Conservation (phyloP, 1,284 basidiomycete genomes). For the Tausonia pullulans region DNA sequence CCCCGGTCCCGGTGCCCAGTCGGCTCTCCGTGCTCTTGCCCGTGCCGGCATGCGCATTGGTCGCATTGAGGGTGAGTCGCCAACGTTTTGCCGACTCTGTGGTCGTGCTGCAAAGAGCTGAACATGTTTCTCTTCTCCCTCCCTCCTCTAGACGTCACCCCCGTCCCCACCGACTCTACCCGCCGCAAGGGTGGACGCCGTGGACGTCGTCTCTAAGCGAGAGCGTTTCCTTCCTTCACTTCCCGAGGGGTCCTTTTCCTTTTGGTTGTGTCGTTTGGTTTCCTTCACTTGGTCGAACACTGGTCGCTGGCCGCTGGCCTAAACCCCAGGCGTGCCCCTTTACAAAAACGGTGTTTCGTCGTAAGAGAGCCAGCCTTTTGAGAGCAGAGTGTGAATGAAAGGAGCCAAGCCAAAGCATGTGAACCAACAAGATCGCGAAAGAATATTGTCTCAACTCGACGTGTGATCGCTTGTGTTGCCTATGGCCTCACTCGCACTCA, state of each 20-base stretch:
- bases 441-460: too few relatives aligned
- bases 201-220: conserved; percentile 84
- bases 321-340: conserved; percentile 9
- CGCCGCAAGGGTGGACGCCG: conserved; percentile 99
- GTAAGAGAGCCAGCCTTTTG: too few relatives aligned
- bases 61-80: conserved; percentile 50
- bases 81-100: background rate
- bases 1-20: conserved; percentile 95
- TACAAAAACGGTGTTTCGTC: background rate
- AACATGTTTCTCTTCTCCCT: conserved; percentile 13
- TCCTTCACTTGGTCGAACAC: conserved; percentile 3
- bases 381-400: too few relatives aligned
- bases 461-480: too few relatives aligned
- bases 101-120: background rate
- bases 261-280: background rate
- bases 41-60: conserved; percentile 98
- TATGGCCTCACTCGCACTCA: too few relatives aligned
- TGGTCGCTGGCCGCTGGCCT: conserved; percentile 13
- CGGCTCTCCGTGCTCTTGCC: conserved; percentile 93
- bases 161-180: conserved; percentile 93
- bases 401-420: too few relatives aligned
- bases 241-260: background rate
- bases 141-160: conserved; percentile 55
- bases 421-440: too few relatives aligned
- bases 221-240: background rate